Conservation (phyloP, 768 basidiomycete genomes). For the Chalciporus pseudorubinellus region DNA sequence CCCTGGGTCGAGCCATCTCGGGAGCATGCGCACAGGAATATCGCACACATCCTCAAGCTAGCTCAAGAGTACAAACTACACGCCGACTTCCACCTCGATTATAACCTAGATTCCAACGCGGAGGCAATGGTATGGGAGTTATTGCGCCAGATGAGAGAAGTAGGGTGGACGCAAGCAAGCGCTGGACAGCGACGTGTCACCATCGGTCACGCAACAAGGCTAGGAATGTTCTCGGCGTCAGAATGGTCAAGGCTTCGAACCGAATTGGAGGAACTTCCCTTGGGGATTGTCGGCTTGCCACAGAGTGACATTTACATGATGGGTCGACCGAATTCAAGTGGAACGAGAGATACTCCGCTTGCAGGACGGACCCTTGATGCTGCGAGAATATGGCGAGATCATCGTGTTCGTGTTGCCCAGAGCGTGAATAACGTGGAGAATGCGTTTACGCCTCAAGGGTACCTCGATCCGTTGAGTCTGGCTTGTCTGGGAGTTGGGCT, state of each 20-base stretch:
- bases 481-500: slow-evolving; percentile 56
- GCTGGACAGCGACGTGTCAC: slow-evolving; percentile 41
- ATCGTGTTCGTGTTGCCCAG: slow-evolving; percentile 51
- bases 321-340: slow-evolving; percentile 37
- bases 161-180: slow-evolving; percentile 25
- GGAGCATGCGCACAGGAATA: slow-evolving; percentile 50
- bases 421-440: slow-evolving; percentile 66
- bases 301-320: slow-evolving; percentile 72
- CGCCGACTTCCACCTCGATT: slow-evolving; percentile 68
- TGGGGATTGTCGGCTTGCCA: slow-evolving; percentile 55
- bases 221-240: slow-evolving; percentile 45
- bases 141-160: slow-evolving; percentile 39
- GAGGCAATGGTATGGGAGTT: slow-evolving; percentile 58
- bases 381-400: slow-evolving; percentile 43
- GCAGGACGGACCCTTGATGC: slow-evolving; percentile 57
- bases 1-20: slow-evolving; percentile 59
- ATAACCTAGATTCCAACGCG: slow-evolving; percentile 51
- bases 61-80: slow-evolving; percentile 38
- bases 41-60: slow-evolving; percentile 49
- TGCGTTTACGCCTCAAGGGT: slow-evolving; percentile 68
- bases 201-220: slow-evolving; percentile 60
- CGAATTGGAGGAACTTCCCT: slow-evolving; percentile 40
- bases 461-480: slow-evolving; percentile 57
- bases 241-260: slow-evolving; percentile 46
- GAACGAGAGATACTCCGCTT: slow-evolving; percentile 30